phyloP scores from a whole-genome alignment of 495 filamentous ascomycete species.

The Aspergillus sclerotiicarbonarius region DNA sequence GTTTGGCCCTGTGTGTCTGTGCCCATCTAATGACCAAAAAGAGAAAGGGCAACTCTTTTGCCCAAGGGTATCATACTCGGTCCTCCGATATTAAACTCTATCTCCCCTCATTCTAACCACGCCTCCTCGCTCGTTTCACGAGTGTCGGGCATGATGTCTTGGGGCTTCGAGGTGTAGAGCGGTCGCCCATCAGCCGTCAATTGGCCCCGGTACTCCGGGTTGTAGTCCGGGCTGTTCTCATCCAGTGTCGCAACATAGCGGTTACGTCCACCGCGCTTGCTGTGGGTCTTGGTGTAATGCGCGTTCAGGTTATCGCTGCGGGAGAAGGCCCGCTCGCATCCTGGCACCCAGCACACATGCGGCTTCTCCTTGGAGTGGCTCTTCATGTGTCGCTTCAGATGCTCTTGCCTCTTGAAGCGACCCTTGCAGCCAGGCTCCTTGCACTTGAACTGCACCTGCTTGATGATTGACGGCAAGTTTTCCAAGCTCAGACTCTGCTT shows the following conservation, averaged over 20 bases:
- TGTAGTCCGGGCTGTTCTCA: constrained; percentile 43
- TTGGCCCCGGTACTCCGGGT: constrained; percentile 48
- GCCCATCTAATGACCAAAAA: constrained; percentile 24
- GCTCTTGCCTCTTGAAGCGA: constrained; percentile 60
- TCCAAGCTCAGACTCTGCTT: constrained; percentile 42
- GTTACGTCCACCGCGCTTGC: constrained; percentile 47
- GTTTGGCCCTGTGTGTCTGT: constrained; percentile 22
- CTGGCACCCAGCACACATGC: constrained; percentile 48
- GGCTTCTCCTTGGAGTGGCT: constrained; percentile 58
- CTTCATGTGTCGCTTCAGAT: constrained; percentile 62
- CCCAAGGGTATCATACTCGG: constrained; percentile 25
- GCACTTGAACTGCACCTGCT: constrained; percentile 50
- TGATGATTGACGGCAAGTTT: constrained; percentile 40
- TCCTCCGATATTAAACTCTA: constrained; percentile 19
- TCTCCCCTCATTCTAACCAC: constrained; percentile 32
- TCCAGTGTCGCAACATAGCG: constrained; percentile 49
- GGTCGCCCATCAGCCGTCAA: constrained; percentile 44
- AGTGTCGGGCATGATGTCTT: constrained; percentile 36
- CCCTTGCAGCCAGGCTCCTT: constrained; percentile 47
- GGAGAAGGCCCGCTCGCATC: constrained; percentile 44
- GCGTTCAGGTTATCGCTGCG: constrained; percentile 51
- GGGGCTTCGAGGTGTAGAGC: constrained; percentile 39
- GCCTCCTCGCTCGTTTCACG: constrained; percentile 37
- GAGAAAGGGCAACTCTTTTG: constrained; percentile 18
- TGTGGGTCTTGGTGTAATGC: constrained; percentile 50